Percentiles rank a stretch among this genome's conserved stretches.
These are phyloP conservation scores for Ophiognomonia clavigignenti-juglandacearum DNA, from an alignment of 2,329 filamentous ascomycete genomes.

Conservation along the genomic window DNA sequence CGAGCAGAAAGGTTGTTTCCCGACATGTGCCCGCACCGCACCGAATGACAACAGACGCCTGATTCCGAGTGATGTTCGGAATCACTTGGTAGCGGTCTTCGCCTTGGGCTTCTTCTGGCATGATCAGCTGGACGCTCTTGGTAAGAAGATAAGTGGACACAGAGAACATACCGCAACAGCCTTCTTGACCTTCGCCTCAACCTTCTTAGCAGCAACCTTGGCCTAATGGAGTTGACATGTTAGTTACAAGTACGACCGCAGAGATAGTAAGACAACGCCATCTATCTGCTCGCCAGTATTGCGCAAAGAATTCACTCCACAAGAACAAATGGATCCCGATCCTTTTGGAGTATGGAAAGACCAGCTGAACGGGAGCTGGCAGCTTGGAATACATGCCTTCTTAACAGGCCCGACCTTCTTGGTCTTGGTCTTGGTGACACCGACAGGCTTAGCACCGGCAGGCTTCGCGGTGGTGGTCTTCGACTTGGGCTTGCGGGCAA, in stretches of 20 bases:
- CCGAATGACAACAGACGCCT: slow-evolving; percentile 1
- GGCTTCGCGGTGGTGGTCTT: slow-evolving; percentile 21
- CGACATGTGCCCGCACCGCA: slow-evolving; percentile 12
- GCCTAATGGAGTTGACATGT: slow-evolving; percentile 18
- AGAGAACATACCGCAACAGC: slow-evolving; percentile 16
- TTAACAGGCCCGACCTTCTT: slow-evolving; percentile 33
- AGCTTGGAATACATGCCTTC: slow-evolving; percentile 23
- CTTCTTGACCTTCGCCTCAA: slow-evolving; percentile 18
- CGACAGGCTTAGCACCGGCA: slow-evolving; percentile 25
- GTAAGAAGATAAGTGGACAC: background rate
- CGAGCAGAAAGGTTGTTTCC: slow-evolving; percentile 1
- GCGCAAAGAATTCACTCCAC: too few species aligned
- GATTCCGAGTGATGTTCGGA: background rate
- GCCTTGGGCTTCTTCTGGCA: slow-evolving; percentile 26
- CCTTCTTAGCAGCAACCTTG: slow-evolving; percentile 24
- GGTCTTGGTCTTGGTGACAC: slow-evolving; percentile 22
- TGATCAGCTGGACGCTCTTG: background rate
- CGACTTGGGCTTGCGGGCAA: slow-evolving; percentile 33
- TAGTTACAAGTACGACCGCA: background rate
- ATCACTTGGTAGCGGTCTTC: slow-evolving; percentile 23
- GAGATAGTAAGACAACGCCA: too few species aligned
- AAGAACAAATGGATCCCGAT: too few species aligned
- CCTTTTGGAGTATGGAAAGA: too few species aligned
- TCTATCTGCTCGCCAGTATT: too few species aligned
- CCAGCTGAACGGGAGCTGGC: background rate